Conservation (phyloP, 2,329 filamentous ascomycete species). For the Cyanodermella asteris region DNA sequence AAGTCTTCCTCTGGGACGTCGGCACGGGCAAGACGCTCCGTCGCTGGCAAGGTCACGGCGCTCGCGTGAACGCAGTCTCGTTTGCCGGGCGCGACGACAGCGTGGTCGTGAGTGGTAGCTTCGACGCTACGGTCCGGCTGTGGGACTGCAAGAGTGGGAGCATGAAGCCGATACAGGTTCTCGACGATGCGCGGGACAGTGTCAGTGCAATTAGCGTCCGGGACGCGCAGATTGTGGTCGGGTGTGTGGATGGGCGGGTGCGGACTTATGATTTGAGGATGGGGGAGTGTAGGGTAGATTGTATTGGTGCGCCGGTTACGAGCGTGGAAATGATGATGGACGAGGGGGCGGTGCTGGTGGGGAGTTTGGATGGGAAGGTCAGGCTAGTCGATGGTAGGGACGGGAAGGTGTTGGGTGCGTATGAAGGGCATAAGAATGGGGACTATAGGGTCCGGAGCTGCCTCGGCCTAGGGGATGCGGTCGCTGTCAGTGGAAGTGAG, state of each 20-base stretch:
- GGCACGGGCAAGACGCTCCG: slow-evolving; percentile 53
- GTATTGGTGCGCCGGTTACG: slow-evolving; percentile 50
- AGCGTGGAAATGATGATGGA: slow-evolving; percentile 50
- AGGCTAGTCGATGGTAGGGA: slow-evolving; percentile 60
- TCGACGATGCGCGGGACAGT: slow-evolving; percentile 51
- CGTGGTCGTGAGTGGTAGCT: slow-evolving; percentile 50
- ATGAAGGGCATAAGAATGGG: slow-evolving; percentile 31
- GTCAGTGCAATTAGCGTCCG: slow-evolving; percentile 25
- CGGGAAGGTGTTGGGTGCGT: slow-evolving; percentile 46
- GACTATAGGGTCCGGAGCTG: slow-evolving; percentile 54
- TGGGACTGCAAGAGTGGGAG: slow-evolving; percentile 44
- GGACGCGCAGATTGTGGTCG: slow-evolving; percentile 38
- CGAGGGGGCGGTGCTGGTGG: slow-evolving; percentile 51
- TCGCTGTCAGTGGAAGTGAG: slow-evolving; percentile 66
- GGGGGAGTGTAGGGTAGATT: slow-evolving; percentile 49
- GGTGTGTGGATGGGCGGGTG: slow-evolving; percentile 67
- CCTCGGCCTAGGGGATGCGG: slow-evolving; percentile 53
- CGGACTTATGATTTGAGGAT: slow-evolving; percentile 64
- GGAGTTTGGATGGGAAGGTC: slow-evolving; percentile 52
- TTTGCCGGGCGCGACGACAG: slow-evolving; percentile 59
- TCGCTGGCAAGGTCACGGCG: slow-evolving; percentile 50
- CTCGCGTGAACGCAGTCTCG: slow-evolving; percentile 54
- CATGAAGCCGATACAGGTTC: slow-evolving; percentile 46
- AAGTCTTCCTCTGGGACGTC: slow-evolving; percentile 90
- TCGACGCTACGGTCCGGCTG: slow-evolving; percentile 53